A percentile compares a stretch with the other conserved stretches of the same genome.
phyloP scores from a whole-genome alignment of 2,329 filamentous ascomycete species.

The Huntiella moniliformis region DNA sequence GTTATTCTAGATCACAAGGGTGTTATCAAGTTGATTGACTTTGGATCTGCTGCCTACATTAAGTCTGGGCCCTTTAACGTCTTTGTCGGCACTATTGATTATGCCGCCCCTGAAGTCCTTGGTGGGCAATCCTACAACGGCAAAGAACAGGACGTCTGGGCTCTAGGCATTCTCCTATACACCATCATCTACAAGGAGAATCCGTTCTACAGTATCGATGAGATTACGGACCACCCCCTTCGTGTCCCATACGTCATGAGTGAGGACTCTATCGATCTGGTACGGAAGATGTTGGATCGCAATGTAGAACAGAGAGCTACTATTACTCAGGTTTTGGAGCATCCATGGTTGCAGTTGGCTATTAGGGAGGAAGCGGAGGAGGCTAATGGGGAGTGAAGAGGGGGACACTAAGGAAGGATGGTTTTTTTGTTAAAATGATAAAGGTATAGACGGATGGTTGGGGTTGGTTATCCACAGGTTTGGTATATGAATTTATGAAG shows the following conservation, averaged over 20 bases:
- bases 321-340: constrained; percentile 75
- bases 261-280: constrained; percentile 81
- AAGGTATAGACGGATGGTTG: neutral
- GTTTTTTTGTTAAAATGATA: neutral
- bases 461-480: neutral
- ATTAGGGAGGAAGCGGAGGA: constrained; percentile 8
- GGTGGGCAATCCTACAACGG: constrained; percentile 81
- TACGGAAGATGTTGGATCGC: constrained; percentile 80
- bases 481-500: constrained; percentile 1
- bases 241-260: constrained; percentile 76
- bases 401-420: neutral
- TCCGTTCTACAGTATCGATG: constrained; percentile 95
- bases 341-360: constrained; percentile 51
- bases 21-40: constrained; percentile 92
- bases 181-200: constrained; percentile 99
- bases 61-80: constrained; percentile 97
- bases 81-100: constrained; percentile 97
- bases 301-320: constrained; percentile 66
- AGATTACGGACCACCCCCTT: constrained; percentile 95
- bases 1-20: constrained; percentile 90
- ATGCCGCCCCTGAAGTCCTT: constrained; percentile 93
- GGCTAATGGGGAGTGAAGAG: neutral
- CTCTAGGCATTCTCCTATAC: constrained; percentile 87
- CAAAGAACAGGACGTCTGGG: constrained; percentile 97
- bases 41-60: constrained; percentile 94